Base-by-base conservation (phyloP, 225 moss, liverwort and hornwort species). In the Climacium dendroides region DNA sequence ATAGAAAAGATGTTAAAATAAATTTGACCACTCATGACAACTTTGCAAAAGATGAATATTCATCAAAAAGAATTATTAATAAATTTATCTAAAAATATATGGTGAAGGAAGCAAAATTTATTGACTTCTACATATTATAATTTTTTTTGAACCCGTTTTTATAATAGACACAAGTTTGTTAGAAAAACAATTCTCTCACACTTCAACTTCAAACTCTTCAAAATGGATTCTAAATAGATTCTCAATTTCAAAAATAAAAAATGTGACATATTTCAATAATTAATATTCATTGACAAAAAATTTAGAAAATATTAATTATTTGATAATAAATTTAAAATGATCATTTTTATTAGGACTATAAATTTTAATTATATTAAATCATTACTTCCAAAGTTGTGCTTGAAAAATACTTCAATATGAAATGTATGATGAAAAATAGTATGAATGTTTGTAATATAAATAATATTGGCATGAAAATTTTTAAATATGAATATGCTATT, bases 121-220 rank as follows among this genome's bases (percentile, higher is more conserved):
- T 4, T 7, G 1, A n/a, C 8, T n/a, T 35, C 5, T 24, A 23
- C 0, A 9, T 8, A 34, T 0, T 0, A 2, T 3, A 2, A 8
- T 29, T 34, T 5, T 71, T 5, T 34, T 8, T 13, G 0, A 5
- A 53, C 2, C 15, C 0, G 0, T 15, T 35, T 22, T 15, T 17
- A 26, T 10, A 37, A 4, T 37, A 39, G 25, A 6, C 12, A n/a
- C 3, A 39, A 23, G 9, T 14, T 35, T 53, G 4, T 53, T 34
- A 14, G 22, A 1, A 53, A 52, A 35, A 35, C 2, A 15, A 9
- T 53, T 35, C 6, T 15, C 23, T 11, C 32, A 48, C 20, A 24
- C 10, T 54, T 53, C 0, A 53, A 23, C 1, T 52, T 53, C 3
- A 35, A 35, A 0, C 24, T 57, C 7, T 26, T 17, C 19, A 29